A percentile compares a stretch with the other conserved stretches of the same genome.
phyloP scores from a whole-genome alignment of 345 rosid species.

The Syzygium aromaticum region DNA sequence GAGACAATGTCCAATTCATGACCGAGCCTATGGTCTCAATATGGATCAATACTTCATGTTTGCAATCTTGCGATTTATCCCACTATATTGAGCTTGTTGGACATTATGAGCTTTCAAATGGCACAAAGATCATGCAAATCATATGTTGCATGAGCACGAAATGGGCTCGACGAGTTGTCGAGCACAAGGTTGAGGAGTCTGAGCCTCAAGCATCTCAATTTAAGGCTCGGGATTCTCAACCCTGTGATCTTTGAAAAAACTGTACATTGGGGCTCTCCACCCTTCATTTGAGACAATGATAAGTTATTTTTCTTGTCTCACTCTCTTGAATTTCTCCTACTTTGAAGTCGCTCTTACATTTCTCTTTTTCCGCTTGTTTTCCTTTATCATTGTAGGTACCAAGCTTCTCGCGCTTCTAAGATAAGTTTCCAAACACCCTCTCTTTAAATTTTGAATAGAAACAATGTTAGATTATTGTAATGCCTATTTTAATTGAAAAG shows the following conservation, averaged over 20 bases:
- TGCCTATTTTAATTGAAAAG: background rate
- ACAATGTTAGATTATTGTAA: background rate
- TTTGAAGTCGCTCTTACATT: background rate
- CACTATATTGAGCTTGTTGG: background rate
- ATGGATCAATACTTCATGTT: background rate
- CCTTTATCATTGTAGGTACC: background rate
- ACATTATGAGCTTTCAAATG: background rate
- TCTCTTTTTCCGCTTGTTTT: background rate
- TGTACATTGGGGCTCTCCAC: too few species aligned
- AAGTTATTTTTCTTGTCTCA: too few species aligned
- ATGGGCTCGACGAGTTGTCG: background rate
- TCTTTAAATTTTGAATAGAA: background rate
- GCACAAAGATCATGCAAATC: background rate
- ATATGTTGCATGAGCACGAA: background rate
- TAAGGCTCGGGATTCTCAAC: too few species aligned
- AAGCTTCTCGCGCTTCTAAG: background rate
- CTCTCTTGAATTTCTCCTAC: background rate
- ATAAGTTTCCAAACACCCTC: background rate
- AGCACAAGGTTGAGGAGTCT: background rate
- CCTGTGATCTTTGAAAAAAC: too few species aligned
- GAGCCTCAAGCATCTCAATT: background rate
- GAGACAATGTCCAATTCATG: background rate
- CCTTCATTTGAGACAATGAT: too few species aligned
- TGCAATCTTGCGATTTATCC: background rate
- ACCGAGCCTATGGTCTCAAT: background rate